A percentile compares a stretch with the other conserved stretches of the same genome.
phyloP scores from a whole-genome alignment of 805 yeast species.

The Cyberlindnera saturnus region DNA sequence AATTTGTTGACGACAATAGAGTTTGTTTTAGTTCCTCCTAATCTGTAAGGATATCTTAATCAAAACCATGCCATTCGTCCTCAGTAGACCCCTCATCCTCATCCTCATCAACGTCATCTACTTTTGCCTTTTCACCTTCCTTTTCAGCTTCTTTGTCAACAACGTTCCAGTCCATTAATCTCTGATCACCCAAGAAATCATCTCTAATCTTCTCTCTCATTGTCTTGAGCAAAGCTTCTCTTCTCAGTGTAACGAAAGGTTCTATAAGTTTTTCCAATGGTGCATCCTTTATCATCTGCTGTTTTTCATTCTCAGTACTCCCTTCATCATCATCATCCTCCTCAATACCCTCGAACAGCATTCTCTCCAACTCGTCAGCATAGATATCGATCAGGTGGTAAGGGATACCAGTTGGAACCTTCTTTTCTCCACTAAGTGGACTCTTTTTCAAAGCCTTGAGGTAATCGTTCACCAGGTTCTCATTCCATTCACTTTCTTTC shows the following conservation, averaged over 20 bases:
- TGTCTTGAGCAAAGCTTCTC: conserved; percentile 51
- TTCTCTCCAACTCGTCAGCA: conserved; percentile 75
- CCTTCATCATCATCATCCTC: conserved; percentile 37
- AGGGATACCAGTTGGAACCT: conserved; percentile 69
- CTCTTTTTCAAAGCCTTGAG: conserved; percentile 34
- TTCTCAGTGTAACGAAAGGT: conserved; percentile 53
- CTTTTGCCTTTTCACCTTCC: conserved; percentile 20
- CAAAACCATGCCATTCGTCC: conserved; percentile 40
- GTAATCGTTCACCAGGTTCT: conserved; percentile 38
- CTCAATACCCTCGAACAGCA: conserved; percentile 45
- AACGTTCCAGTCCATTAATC: conserved; percentile 63
- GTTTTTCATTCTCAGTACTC: conserved; percentile 27
- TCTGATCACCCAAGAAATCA: conserved; percentile 59
- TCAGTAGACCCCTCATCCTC: conserved; percentile 16
- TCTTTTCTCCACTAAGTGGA: conserved; percentile 53
- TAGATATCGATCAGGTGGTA: conserved; percentile 81
- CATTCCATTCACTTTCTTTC: conserved; percentile 48
- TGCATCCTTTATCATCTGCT: conserved; percentile 33
- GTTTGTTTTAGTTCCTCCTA: too few species aligned
- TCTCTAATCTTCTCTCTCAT: conserved; percentile 57
- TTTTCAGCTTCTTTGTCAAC: conserved; percentile 16
- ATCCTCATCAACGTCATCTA: conserved; percentile 23
- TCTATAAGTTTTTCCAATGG: conserved; percentile 51
- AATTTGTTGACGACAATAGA: too few species aligned
- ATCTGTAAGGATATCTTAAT: neutral